phyloP scores from a whole-genome alignment of 164 flowering plant species.

The Berberis vulgaris region DNA sequence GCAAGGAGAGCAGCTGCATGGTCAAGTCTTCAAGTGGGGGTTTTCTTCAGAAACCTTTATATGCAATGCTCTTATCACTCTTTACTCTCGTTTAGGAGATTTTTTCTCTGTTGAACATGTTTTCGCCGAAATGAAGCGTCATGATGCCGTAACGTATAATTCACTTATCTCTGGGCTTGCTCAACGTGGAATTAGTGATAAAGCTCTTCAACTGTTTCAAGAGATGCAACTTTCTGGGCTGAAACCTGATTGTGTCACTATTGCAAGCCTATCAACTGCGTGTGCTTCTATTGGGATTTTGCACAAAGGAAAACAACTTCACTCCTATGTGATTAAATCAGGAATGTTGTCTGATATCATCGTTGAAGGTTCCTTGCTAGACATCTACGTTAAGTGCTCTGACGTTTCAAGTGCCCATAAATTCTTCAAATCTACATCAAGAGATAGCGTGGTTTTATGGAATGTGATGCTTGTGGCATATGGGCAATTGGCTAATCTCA shows the following conservation, averaged over 20 bases:
- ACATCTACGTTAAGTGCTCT: slow-evolving; percentile 3
- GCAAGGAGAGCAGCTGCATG: slow-evolving; percentile 1
- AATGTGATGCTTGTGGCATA: slow-evolving; percentile 7
- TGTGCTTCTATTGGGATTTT: slow-evolving; percentile 3
- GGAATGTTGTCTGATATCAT: not conserved
- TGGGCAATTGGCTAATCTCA: slow-evolving; percentile 1
- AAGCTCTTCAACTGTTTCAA: slow-evolving; percentile 2
- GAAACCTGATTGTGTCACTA: slow-evolving; percentile 4
- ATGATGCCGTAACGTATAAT: no score
- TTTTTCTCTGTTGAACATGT: no score
- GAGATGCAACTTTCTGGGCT: slow-evolving; percentile 1
- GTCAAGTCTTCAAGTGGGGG: no score
- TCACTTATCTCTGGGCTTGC: no score
- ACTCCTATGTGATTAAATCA: no score
- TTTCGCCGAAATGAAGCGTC: no score
- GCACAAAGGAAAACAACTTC: slow-evolving; percentile 1
- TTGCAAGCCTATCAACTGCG: slow-evolving; percentile 5
- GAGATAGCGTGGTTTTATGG: slow-evolving; percentile 1
- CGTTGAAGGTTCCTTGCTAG: slow-evolving; percentile 5
- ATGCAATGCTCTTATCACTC: no score
- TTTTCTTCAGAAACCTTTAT: no score
- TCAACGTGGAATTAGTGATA: not conserved
- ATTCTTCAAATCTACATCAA: not conserved
- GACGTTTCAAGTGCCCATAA: slow-evolving; percentile 4
- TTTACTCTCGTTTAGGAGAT: no score